Percentiles rank a stretch among this genome's conserved stretches.
phyloP scores from a whole-genome alignment of 2,329 filamentous ascomycete species.

The Arthroderma sp. region DNA sequence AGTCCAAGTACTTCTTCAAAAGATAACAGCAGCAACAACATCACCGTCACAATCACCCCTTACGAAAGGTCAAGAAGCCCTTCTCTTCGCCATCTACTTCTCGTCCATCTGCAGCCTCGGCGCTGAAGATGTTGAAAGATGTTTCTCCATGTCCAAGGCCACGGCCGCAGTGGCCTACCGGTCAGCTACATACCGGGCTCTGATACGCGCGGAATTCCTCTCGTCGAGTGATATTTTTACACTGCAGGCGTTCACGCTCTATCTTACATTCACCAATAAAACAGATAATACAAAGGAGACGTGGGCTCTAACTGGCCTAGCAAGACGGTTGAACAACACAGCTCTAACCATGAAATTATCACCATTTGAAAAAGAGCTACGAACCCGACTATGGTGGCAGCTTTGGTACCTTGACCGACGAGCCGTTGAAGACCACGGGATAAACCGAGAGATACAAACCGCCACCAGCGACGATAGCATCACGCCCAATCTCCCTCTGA shows the following conservation, averaged over 20 bases:
- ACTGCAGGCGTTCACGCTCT: slow-evolving; percentile 43
- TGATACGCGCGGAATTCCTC: slow-evolving; percentile 35
- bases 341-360: slow-evolving; percentile 14
- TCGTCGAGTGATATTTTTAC: slow-evolving; percentile 30
- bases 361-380: slow-evolving; percentile 30
- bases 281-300: slow-evolving; percentile 13
- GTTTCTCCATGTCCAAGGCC: slow-evolving; percentile 15
- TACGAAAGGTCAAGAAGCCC: slow-evolving; percentile 24
- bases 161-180: slow-evolving; percentile 38
- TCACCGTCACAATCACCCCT: not conserved
- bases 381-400: slow-evolving; percentile 30
- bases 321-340: slow-evolving; percentile 29
- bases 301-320: slow-evolving; percentile 16
- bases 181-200: slow-evolving; percentile 44
- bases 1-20: slow-evolving; percentile 33
- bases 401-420: slow-evolving; percentile 27
- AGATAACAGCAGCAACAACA: slow-evolving; percentile 32
- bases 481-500: slow-evolving; percentile 25
- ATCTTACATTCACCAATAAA: slow-evolving; percentile 30
- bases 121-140: slow-evolving; percentile 23
- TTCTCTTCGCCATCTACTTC: slow-evolving; percentile 48
- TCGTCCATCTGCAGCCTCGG: slow-evolving; percentile 38
- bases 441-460: too few species aligned
- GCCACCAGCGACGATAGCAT: not conserved
- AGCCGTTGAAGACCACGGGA: slow-evolving; percentile 9